Percentiles rank a stretch among this genome's conserved stretches.
Evolutionary conservation across 768 basidiomycete species (phyloP).

Genomic region (Termitomyces titanicus): DNA sequence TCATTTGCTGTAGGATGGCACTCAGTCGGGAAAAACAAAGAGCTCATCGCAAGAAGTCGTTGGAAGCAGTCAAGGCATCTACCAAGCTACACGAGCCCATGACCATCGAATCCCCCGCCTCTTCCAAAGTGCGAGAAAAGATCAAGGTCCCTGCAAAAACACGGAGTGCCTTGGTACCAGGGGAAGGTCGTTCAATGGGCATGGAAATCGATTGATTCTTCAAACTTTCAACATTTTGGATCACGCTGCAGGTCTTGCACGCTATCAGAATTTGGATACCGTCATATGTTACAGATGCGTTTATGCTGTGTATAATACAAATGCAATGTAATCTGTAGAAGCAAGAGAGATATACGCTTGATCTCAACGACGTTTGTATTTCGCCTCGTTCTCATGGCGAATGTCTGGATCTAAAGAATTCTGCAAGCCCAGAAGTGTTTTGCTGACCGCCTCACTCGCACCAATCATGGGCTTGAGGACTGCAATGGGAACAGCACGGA

Average conservation of each 20-base stretch:
- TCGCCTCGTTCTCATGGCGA: constrained; percentile 81
- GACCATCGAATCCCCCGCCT: constrained; percentile 34
- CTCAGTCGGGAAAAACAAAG: constrained; percentile 75
- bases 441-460: constrained; percentile 93
- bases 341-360: not conserved
- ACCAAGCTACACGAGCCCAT: constrained; percentile 68
- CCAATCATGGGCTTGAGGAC: constrained; percentile 98
- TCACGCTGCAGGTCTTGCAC: not conserved
- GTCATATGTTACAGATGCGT: constrained; percentile 3
- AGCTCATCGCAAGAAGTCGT: constrained; percentile 63
- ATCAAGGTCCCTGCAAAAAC: constrained; percentile 67
- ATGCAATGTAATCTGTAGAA: constrained; percentile 3
- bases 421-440: constrained; percentile 89
- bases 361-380: constrained; percentile 80
- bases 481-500: constrained; percentile 96
- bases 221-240: not conserved
- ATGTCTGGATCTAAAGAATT: constrained; percentile 89
- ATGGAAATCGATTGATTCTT: constrained; percentile 76
- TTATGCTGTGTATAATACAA: constrained; percentile 17
- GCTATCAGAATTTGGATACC: not conserved
- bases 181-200: constrained; percentile 85
- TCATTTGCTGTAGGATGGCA: constrained; percentile 62
- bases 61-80: constrained; percentile 54
- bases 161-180: constrained; percentile 72
- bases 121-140: constrained; percentile 65